These are phyloP conservation scores for Lodderomyces margitis DNA, from an alignment of 1,139 yeast genomes.

Conservation along the genomic window DNA sequence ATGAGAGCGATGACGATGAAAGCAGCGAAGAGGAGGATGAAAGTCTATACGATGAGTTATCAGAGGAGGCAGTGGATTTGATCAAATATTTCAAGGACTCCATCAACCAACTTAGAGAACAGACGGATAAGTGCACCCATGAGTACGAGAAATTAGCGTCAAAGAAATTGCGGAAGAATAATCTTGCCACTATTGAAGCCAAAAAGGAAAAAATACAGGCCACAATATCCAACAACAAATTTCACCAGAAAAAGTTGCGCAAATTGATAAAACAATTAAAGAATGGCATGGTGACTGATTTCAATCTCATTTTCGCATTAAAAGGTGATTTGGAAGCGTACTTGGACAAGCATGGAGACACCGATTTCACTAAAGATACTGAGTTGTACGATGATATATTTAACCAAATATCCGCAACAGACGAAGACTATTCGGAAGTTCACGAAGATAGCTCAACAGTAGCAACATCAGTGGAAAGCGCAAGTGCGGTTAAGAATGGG, in stretches of 20 bases:
- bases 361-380: slow-evolving; percentile 36
- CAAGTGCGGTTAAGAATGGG: slow-evolving; percentile 4
- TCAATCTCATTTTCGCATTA: slow-evolving; percentile 35
- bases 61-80: slow-evolving; percentile 37
- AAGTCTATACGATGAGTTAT: slow-evolving; percentile 22
- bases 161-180: slow-evolving; percentile 42
- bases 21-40: slow-evolving; percentile 14
- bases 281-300: slow-evolving; percentile 29
- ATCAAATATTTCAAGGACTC: slow-evolving; percentile 31
- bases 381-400: slow-evolving; percentile 45
- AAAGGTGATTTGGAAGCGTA: slow-evolving; percentile 43
- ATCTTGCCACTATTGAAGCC: slow-evolving; percentile 36
- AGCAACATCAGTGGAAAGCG: slow-evolving; percentile 4
- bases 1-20: slow-evolving; percentile 15
- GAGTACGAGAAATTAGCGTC: slow-evolving; percentile 41
- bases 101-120: slow-evolving; percentile 33
- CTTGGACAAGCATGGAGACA: slow-evolving; percentile 40
- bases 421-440: slow-evolving; percentile 17
- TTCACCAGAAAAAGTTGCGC: slow-evolving; percentile 40
- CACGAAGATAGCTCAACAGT: slow-evolving; percentile 11
- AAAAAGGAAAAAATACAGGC: slow-evolving; percentile 44
- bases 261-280: slow-evolving; percentile 32
- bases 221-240: slow-evolving; percentile 34
- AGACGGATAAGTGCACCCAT: slow-evolving; percentile 32
- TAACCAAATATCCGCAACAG: slow-evolving; percentile 19